Evolutionary conservation across 2,329 filamentous ascomycete species (phyloP), one percentile per base, ranked within the genome.

Genomic region (Aureobasidium sp.): DNA sequence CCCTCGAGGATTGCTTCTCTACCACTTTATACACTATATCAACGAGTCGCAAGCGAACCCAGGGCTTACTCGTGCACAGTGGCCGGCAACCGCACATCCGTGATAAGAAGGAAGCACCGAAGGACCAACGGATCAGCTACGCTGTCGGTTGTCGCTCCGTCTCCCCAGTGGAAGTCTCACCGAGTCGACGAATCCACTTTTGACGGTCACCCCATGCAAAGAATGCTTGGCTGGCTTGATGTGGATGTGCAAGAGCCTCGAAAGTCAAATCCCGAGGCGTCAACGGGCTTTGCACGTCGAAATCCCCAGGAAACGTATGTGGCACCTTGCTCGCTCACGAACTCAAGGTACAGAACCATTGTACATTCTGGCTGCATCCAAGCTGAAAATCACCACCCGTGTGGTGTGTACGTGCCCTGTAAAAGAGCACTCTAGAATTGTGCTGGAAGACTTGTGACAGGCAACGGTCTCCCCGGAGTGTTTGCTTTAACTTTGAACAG

Each of bases 191-290:
- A 52, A 20, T 8, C 49, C 49, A 39, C 34, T 52, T 15, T 41
- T 20, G 8, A 29, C 14, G 31, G 25, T 42, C 36, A 55, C 25
- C 51, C 37, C 36, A 29, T 31, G 17, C 3, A n/a, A 41, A 53
- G 6, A 42, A 9, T 4, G 22, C 37, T 55, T 55, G 51, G 51
- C 37, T 42, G 2, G 2, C 22, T 41, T 41, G 17, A 42, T 55
- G 20, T 55, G 51, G 37, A 42, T 55, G 51, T 37, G 51, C 51
- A 42, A 42, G 11, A n/a, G 37, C 15, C 22, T 42, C n/a, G 12
- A 36, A 34, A 55, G 37, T 42, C 51, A 55, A 55, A 55, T 55
- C 51, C 51, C 51, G 51, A 55, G 12, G 36, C 22, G 20, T 41
- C 34, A 8, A 41, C 51, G 51, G 51, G 22, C 14, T 53, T 27